Evolutionary conservation across 2,329 filamentous ascomycete species (phyloP).

Genomic region (Cyanodermella asteris): DNA sequence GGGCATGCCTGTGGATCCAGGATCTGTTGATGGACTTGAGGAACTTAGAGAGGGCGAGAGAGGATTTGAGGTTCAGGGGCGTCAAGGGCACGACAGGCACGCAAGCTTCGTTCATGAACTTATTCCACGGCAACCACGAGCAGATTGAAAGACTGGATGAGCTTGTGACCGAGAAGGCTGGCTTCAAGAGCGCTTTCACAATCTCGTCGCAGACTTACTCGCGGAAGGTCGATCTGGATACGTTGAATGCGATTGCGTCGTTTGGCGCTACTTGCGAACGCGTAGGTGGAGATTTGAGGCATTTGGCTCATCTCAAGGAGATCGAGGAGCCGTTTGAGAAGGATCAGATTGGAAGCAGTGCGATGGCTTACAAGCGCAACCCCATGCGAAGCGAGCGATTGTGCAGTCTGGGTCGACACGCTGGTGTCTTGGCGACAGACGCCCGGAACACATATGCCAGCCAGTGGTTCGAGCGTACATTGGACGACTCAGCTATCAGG

Average conservation of each 20-base stretch:
- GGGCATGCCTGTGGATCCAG: conserved; percentile 53
- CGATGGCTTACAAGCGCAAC: conserved; percentile 44
- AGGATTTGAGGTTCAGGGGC: conserved; percentile 53
- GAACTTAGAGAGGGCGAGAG: conserved; percentile 46
- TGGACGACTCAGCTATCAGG: conserved; percentile 24
- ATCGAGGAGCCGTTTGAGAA: conserved; percentile 68
- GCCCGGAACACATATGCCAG: conserved; percentile 44
- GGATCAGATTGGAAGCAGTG: conserved; percentile 45
- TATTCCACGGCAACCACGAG: conserved; percentile 37
- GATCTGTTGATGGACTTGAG: conserved; percentile 56
- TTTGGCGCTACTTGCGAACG: conserved; percentile 61
- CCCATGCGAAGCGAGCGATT: conserved; percentile 36
- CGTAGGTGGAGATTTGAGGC: conserved; percentile 53
- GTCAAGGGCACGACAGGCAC: conserved; percentile 53
- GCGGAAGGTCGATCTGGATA: conserved; percentile 58
- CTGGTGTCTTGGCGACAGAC: conserved; percentile 31
- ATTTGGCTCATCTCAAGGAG: conserved; percentile 57
- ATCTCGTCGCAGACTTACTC: conserved; percentile 56
- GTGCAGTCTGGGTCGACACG: conserved; percentile 34
- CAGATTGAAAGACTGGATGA: conserved; percentile 40
- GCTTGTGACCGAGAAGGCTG: conserved; percentile 43
- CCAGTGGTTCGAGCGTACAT: conserved; percentile 58
- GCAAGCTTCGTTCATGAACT: conserved; percentile 55
- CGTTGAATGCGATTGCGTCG: conserved; percentile 61
- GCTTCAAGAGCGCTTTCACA: conserved; percentile 36